Percentiles rank a stretch among this genome's conserved stretches.
Conservation (phyloP, 2,329 filamentous ascomycete species). For the Blumeria graminis region DNA sequence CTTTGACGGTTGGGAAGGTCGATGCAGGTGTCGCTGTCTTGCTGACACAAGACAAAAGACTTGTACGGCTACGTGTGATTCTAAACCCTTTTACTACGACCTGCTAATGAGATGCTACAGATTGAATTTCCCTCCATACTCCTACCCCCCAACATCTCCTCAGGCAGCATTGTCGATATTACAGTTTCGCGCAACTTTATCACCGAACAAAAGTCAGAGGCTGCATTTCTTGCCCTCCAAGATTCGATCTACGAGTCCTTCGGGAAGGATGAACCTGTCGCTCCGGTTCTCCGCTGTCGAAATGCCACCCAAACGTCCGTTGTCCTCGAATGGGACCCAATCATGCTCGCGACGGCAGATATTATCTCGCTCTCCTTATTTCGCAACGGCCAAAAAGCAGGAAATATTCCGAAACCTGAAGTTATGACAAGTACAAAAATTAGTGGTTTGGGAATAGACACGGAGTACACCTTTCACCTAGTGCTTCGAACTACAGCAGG, state of each 20-base stretch:
- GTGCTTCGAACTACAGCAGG: slow-evolving; percentile 79
- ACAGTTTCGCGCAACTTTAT: slow-evolving; percentile 67
- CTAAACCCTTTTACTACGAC: neutral
- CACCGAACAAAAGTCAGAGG: slow-evolving; percentile 52
- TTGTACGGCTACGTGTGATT: slow-evolving; percentile 33
- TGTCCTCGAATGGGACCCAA: slow-evolving; percentile 92
- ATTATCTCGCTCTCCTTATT: slow-evolving; percentile 75
- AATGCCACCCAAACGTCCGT: slow-evolving; percentile 98
- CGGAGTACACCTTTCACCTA: slow-evolving; percentile 84
- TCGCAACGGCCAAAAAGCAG: slow-evolving; percentile 89
- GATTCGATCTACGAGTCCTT: slow-evolving; percentile 70
- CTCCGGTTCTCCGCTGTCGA: slow-evolving; percentile 66
- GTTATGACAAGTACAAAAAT: slow-evolving; percentile 94
- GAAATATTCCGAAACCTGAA: slow-evolving; percentile 68
- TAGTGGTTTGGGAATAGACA: slow-evolving; percentile 83
- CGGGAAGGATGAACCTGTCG: slow-evolving; percentile 50
- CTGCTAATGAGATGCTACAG: slow-evolving; percentile 24
- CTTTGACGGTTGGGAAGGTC: slow-evolving; percentile 95
- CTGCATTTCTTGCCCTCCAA: slow-evolving; percentile 66
- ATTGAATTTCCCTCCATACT: slow-evolving; percentile 98
- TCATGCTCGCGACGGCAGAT: slow-evolving; percentile 77
- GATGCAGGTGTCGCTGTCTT: slow-evolving; percentile 95
- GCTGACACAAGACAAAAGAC: slow-evolving; percentile 83
- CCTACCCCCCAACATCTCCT: slow-evolving; percentile 80
- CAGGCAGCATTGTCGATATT: slow-evolving; percentile 94